phyloP scores from a whole-genome alignment of 78 protist species.

The Chrysochromulina tobinii region DNA sequence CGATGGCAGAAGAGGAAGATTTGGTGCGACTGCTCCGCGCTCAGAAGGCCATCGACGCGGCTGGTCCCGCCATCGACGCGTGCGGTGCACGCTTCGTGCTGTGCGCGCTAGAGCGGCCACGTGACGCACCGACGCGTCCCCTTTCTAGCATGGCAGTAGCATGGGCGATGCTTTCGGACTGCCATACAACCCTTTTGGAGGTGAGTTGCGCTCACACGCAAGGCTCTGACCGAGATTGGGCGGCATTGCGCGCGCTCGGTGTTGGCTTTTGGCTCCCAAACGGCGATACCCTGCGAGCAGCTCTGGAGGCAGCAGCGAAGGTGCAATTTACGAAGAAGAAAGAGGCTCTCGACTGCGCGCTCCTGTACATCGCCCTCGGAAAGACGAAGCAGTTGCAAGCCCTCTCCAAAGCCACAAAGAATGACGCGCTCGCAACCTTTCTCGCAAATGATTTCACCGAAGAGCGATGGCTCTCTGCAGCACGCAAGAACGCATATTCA shows the following conservation, averaged over 20 bases:
- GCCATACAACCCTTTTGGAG: neutral
- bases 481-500: constrained; percentile 58
- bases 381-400: neutral
- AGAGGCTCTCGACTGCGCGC: constrained; percentile 25
- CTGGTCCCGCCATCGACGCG: too few relatives aligned
- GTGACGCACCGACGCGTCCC: too few relatives aligned
- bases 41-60: too few relatives aligned
- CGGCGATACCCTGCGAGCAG: neutral
- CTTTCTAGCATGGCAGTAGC: neutral
- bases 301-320: neutral
- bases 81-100: too few relatives aligned
- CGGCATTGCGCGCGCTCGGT: neutral
- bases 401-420: neutral
- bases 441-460: constrained; percentile 42
- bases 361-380: neutral
- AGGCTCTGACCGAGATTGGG: neutral
- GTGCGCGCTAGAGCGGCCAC: too few relatives aligned
- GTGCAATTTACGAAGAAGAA: neutral
- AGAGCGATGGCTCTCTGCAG: constrained; percentile 57
- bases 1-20: too few relatives aligned
- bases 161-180: neutral
- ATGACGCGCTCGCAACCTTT: constrained; percentile 27
- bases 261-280: neutral
- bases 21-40: too few relatives aligned
- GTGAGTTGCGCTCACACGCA: neutral